Evolutionary conservation across 2,329 filamentous ascomycete genomes (phyloP).

Genomic region (Diaporthe vaccinii): DNA sequence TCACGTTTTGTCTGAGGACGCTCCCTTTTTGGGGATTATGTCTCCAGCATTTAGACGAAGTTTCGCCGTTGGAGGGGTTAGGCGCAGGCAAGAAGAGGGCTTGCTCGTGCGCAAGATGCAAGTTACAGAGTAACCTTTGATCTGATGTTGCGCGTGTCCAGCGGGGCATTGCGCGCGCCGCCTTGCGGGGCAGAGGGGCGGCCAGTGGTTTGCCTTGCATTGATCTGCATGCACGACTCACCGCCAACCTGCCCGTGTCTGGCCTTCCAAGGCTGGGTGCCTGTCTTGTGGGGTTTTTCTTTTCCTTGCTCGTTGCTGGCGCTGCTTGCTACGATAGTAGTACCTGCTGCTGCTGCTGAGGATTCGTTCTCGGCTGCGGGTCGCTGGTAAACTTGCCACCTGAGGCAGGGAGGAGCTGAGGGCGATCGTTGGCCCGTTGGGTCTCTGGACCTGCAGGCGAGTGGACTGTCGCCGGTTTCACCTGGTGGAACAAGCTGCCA

Average conservation of each 20-base stretch:
- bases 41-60: slow-evolving; percentile 22
- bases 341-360: not conserved
- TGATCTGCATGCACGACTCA: slow-evolving; percentile 33
- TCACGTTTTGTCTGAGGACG: not conserved
- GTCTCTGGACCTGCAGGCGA: slow-evolving; percentile 18
- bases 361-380: not conserved
- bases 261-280: slow-evolving; percentile 13
- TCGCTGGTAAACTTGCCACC: not conserved
- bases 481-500: slow-evolving; percentile 22
- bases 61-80: not conserved
- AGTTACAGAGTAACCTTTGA: not conserved
- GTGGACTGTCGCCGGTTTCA: slow-evolving; percentile 15
- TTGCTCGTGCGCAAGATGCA: not conserved
- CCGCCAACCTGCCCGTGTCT: slow-evolving; percentile 18
- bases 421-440: slow-evolving; percentile 16
- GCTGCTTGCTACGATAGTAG: not conserved
- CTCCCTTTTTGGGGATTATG: not conserved
- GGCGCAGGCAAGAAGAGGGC: not conserved
- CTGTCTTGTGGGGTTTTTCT: not conserved
- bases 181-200: slow-evolving; percentile 15
- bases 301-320: not conserved
- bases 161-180: not conserved
- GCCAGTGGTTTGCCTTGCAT: slow-evolving; percentile 15
- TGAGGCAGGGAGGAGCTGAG: not conserved
- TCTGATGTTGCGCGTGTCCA: slow-evolving; percentile 10